Evolutionary conservation across 257 asterid species (phyloP), one percentile per base, ranked within the genome.

Genomic region (Solanum peruvianum): DNA sequence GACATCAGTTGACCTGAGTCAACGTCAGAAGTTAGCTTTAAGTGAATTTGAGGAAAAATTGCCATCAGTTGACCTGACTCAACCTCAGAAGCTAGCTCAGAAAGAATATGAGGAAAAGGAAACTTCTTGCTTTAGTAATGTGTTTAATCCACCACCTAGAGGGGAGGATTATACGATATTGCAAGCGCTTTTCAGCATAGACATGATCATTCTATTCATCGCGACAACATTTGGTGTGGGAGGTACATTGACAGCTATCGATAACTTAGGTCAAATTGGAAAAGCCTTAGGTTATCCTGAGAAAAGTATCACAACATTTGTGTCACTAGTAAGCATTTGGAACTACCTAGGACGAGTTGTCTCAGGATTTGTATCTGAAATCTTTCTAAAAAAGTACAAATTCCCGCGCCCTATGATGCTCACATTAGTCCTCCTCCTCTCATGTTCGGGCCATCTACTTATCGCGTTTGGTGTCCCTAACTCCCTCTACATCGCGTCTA

Each of bases 301-400:
- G 2, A 81, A 86, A 81, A 92, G 91, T 88, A 91, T 90, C 20
- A 87, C 93, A 3, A 92, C 93, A 1, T 92, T 92, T 41, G 87
- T 92, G 29, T 92, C 93, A 11, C 90, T 92, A 2, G 93, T 92
- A 39, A 92, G 94, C 89, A 92, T 92, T 52, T 92, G 94, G 94
- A 87, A 87, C 83, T 92, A 89, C 77, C 91, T 92, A 0, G 94
- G 94, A 16, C 91, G 91, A 3, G 94, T 92, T 6, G 52, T 87
- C 1, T 87, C 94, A 3, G 94, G 94, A 12, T 92, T 91, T 35
- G 89, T 73, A 2, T 92, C 94, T 0, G 93, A 92, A 81, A 87
- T 82, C 25, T 60, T 92, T 13, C 49, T 92, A n/a, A 73, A 85
- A 1, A 92, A 85, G 80, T 92, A 92, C 89, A 88, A 90, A 14